Evolutionary conservation across 768 basidiomycete genomes (phyloP), one percentile per base, ranked within the genome.

Genomic region (Tulasnella sp.): DNA sequence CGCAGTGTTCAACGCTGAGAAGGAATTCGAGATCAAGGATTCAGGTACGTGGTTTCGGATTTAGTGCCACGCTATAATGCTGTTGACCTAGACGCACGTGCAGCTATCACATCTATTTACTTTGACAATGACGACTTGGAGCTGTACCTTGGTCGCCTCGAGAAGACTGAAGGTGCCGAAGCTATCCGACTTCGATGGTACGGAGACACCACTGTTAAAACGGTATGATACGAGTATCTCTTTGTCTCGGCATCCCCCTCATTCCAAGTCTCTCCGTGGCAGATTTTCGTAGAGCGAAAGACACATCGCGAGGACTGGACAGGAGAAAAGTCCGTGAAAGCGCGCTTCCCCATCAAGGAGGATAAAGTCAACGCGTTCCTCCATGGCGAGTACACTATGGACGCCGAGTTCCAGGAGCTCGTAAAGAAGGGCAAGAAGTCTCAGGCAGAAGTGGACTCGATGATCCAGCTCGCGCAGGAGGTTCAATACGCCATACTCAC

Each of bases 141-240:
- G 57, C 77, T 99, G 4, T 99, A 99, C 66, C 84, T 99, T 11
- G 96, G 96, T 44, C 83, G 96, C 22, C 74, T 98, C 41, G 96
- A 99, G 72, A 99, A 99, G 78, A 96, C 92, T 0, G 96, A 98
- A 73, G 96, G 96, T 2, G 96, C 96, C 1, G 92, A 99, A 70
- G 96, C 96, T 15, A 80, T 99, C 60, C 90, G 96, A 48, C 73
- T 99, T 61, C 81, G 96, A 34, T 98, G 96, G 96, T 99, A 99
- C 67, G 96, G 96, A 10, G 92, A 91, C 68, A 80, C 82, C 59
- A 77, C 81, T 60, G 80, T 78, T 52, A 91, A 86, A 68, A 88
- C 84, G 11, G 90, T 89, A 60, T 64, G 81, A 72, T 7, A 38
- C 7, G 15, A 38, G 34, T 15, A 38, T 15, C 34, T 7, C 8